These are phyloP conservation scores for Gigaspora rosea DNA, from an alignment of 192 early-diverging fungal genomes.

Conservation along the genomic window DNA sequence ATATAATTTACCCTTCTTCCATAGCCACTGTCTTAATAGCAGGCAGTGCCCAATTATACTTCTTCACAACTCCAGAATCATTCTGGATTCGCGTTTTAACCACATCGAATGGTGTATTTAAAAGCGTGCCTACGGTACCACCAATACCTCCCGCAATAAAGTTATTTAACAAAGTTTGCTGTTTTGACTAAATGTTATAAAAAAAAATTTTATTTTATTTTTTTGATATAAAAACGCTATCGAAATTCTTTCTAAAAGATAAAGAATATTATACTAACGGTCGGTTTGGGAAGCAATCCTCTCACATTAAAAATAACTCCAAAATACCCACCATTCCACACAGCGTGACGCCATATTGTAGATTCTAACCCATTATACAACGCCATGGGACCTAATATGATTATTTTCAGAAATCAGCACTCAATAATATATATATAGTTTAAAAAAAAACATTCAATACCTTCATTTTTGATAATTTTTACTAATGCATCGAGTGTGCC, in stretches of 20 bases:
- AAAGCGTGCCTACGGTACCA: conserved; percentile 88
- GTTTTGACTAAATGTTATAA: conserved; percentile 51
- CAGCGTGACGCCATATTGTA: conserved; percentile 90
- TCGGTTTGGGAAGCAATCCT: conserved; percentile 75
- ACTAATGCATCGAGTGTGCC: conserved; percentile 76
- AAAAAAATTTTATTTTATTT: background rate
- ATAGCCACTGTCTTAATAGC: conserved; percentile 72
- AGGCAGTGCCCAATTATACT: conserved; percentile 90
- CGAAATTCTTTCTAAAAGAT: background rate
- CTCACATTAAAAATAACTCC: conserved; percentile 76
- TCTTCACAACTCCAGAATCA: conserved; percentile 64
- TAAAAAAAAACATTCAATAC: conserved; percentile 5
- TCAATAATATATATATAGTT: too few species aligned
- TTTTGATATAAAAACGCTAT: background rate
- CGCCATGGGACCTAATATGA: conserved; percentile 54
- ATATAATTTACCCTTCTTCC: conserved; percentile 81
- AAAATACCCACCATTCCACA: conserved; percentile 99
- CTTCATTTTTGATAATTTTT: conserved; percentile 83
- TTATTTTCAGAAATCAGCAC: background rate
- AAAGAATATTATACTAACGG: conserved; percentile 35
- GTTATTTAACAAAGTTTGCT: conserved; percentile 78
- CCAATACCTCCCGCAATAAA: conserved; percentile 91
- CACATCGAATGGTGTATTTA: conserved; percentile 96
- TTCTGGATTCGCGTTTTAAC: conserved; percentile 96
- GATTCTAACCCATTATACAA: conserved; percentile 92